Percentiles rank a stretch among this genome's conserved stretches.
Evolutionary conservation across 768 basidiomycete genomes (phyloP).

Genomic region (Russula abietina): DNA sequence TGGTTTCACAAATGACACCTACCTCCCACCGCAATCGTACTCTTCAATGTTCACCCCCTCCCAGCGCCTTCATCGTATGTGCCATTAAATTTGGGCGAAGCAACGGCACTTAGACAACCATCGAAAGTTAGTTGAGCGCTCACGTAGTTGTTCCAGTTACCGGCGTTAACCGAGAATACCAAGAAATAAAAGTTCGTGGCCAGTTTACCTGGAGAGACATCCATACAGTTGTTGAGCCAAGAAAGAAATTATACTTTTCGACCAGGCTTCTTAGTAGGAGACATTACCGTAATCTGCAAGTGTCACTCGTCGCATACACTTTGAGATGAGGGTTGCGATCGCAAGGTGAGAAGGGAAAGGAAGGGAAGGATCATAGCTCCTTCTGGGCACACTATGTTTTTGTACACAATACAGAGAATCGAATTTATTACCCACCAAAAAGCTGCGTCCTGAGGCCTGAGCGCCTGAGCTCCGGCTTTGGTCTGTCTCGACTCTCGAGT

Average conservation of each 20-base stretch:
- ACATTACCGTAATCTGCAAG: too few relatives aligned
- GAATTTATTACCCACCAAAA: too few relatives aligned
- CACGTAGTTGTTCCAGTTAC: background rate
- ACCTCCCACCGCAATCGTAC: background rate
- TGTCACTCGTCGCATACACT: too few relatives aligned
- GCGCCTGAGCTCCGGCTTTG: too few relatives aligned
- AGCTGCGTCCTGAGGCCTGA: too few relatives aligned
- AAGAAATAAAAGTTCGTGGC: constrained; percentile 3
- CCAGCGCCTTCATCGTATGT: background rate
- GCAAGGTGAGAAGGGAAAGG: too few relatives aligned
- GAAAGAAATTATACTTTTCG: background rate
- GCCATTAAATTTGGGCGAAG: background rate
- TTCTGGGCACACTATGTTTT: too few relatives aligned
- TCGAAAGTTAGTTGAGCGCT: background rate
- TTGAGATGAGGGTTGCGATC: too few relatives aligned
- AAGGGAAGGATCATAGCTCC: too few relatives aligned
- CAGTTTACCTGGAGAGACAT: background rate
- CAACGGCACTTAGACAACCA: background rate
- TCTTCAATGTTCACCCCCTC: background rate
- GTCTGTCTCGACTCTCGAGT: too few relatives aligned
- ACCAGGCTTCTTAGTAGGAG: too few relatives aligned
- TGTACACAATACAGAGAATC: too few relatives aligned
- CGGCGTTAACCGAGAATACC: background rate
- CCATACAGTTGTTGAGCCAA: background rate
- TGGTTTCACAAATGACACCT: constrained; percentile 2